Evolutionary conservation across 805 yeast species (phyloP).

Genomic region (Ogataea saltuana): DNA sequence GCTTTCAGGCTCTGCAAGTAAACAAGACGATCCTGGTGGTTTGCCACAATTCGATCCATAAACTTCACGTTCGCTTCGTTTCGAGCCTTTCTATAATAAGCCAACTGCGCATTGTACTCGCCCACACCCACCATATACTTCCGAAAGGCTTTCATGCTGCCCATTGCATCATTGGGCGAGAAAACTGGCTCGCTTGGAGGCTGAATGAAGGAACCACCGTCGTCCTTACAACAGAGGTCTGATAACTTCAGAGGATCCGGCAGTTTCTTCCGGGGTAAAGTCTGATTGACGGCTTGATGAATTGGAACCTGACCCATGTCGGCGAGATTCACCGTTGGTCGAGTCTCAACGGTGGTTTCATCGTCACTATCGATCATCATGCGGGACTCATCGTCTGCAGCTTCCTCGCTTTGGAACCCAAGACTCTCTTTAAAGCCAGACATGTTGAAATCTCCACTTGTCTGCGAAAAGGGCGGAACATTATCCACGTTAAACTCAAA

Average conservation of each 20-base stretch:
- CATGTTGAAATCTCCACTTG: slow-evolving; percentile 34
- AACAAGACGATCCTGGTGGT: slow-evolving; percentile 10
- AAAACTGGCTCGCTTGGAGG: slow-evolving; percentile 8
- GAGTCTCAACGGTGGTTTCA: slow-evolving; percentile 1
- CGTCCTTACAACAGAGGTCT: slow-evolving; percentile 24
- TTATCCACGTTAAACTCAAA: slow-evolving; percentile 19
- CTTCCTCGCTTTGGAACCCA: slow-evolving; percentile 12
- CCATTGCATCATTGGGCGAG: slow-evolving; percentile 1
- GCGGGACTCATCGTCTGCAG: background rate
- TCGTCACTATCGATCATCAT: slow-evolving; percentile 5
- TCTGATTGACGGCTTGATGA: slow-evolving; percentile 23
- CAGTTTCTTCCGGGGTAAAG: slow-evolving; percentile 18
- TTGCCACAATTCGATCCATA: slow-evolving; percentile 17
- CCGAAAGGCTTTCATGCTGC: slow-evolving; percentile 1
- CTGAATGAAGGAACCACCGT: slow-evolving; percentile 6
- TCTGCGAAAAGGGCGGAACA: slow-evolving; percentile 34
- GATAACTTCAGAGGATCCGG: slow-evolving; percentile 15
- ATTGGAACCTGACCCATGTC: slow-evolving; percentile 21
- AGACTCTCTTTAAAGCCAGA: slow-evolving; percentile 24
- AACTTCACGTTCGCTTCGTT: slow-evolving; percentile 16
- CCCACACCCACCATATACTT: slow-evolving; percentile 14
- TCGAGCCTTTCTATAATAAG: slow-evolving; percentile 17
- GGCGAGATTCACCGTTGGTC: slow-evolving; percentile 1
- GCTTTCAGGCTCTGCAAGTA: slow-evolving; percentile 22
- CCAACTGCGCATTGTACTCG: slow-evolving; percentile 16